A percentile compares a stretch with the other conserved stretches of the same genome.
Conservation (phyloP, 805 yeast genomes). For the Cyberlindnera maritima region DNA sequence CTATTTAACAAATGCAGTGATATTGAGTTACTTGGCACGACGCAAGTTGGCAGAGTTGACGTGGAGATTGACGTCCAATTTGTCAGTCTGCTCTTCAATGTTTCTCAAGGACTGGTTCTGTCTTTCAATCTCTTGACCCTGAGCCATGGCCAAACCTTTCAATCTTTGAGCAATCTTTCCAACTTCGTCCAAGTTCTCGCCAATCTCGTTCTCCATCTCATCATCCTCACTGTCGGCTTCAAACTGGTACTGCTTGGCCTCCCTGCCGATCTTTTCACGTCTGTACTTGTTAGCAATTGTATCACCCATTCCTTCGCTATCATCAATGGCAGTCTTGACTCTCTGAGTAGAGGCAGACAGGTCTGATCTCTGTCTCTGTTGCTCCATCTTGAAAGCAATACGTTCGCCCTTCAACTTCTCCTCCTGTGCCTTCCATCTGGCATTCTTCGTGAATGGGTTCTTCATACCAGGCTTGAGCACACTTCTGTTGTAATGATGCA, state of each 20-base stretch:
- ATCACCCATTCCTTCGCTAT: constrained; percentile 32
- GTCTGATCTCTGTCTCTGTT: constrained; percentile 57
- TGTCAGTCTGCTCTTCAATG: constrained; percentile 82
- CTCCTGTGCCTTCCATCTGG: constrained; percentile 73
- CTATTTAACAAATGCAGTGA: neutral
- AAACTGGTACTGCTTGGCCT: constrained; percentile 71
- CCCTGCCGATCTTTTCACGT: constrained; percentile 37
- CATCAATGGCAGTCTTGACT: constrained; percentile 57
- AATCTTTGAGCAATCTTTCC: constrained; percentile 65
- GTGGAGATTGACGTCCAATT: constrained; percentile 79
- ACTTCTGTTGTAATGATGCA: constrained; percentile 75
- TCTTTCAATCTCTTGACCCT: constrained; percentile 72
- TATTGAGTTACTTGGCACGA: constrained; percentile 25
- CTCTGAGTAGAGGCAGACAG: constrained; percentile 68
- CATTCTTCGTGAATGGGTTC: constrained; percentile 86
- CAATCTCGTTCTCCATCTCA: constrained; percentile 85
- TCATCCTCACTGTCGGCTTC: constrained; percentile 93
- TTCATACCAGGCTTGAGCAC: constrained; percentile 76
- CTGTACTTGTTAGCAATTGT: constrained; percentile 36
- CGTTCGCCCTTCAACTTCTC: constrained; percentile 60
- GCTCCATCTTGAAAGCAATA: constrained; percentile 56
- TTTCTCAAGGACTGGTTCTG: constrained; percentile 74
- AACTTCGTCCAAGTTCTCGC: constrained; percentile 78
- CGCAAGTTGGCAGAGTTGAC: constrained; percentile 68
- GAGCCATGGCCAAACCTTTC: constrained; percentile 66